phyloP scores from a whole-genome alignment of 495 filamentous ascomycete genomes.

The Penicillium cosmopolitanum region DNA sequence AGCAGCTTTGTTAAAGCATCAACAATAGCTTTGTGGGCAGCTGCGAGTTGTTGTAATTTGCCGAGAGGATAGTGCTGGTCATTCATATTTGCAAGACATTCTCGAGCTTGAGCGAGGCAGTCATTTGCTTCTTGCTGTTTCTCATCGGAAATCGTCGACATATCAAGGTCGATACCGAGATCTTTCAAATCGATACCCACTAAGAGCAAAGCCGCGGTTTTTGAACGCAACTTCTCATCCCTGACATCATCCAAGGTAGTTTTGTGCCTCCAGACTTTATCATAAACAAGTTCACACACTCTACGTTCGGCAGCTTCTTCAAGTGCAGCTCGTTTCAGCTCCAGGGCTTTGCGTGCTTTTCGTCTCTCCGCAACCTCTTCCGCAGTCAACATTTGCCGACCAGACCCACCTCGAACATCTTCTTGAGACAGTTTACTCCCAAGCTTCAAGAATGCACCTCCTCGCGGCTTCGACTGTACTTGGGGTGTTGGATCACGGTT shows the following conservation, averaged over 20 bases:
- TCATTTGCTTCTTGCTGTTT: conserved; percentile 72
- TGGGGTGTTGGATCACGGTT: conserved; percentile 64
- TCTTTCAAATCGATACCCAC: conserved; percentile 89
- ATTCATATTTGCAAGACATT: conserved; percentile 80
- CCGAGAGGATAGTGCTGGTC: conserved; percentile 84
- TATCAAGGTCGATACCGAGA: conserved; percentile 75
- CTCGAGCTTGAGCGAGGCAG: conserved; percentile 73
- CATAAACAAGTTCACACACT: conserved; percentile 85
- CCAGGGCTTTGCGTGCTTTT: conserved; percentile 74
- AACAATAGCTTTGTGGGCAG: conserved; percentile 91
- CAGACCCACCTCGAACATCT: conserved; percentile 38
- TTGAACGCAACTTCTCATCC: conserved; percentile 92
- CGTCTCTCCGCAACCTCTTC: conserved; percentile 80
- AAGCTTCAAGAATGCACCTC: conserved; percentile 28
- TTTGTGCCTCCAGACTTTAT: conserved; percentile 85
- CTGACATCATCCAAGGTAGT: conserved; percentile 92
- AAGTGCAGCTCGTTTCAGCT: conserved; percentile 71
- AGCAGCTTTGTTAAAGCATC: conserved; percentile 75
- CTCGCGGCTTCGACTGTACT: conserved; percentile 35
- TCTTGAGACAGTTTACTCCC: conserved; percentile 31
- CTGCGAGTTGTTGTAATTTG: conserved; percentile 87
- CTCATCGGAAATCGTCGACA: conserved; percentile 52
- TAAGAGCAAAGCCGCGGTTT: conserved; percentile 86
- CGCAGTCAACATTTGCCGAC: conserved; percentile 91
- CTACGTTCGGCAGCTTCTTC: conserved; percentile 92